A percentile compares a stretch with the other conserved stretches of the same genome.
These are phyloP conservation scores for Heliocybe sulcata DNA, from an alignment of 1,284 basidiomycete genomes.

Conservation along the genomic window DNA sequence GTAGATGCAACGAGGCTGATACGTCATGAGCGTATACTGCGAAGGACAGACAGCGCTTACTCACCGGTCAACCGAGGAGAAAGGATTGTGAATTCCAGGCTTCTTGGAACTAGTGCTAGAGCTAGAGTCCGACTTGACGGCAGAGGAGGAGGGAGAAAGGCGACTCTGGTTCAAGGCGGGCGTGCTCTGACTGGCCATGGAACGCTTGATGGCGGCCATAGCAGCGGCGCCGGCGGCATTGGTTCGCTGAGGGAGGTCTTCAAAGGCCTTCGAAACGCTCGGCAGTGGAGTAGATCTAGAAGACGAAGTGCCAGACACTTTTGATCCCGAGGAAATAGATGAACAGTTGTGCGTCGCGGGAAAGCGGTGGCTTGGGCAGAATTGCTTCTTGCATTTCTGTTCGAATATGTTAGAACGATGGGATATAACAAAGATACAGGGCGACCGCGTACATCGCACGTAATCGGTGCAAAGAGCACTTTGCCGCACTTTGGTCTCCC, in stretches of 20 bases:
- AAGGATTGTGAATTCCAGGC: constrained; percentile 28
- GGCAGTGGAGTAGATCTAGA: constrained; percentile 5
- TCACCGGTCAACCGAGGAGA: constrained; percentile 68
- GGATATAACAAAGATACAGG: no score
- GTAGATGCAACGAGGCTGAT: constrained; percentile 32
- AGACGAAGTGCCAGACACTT: constrained; percentile 8
- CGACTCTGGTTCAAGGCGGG: constrained; percentile 8
- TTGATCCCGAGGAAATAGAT: constrained; percentile 14
- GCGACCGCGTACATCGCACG: constrained; percentile 65
- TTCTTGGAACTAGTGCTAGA: constrained; percentile 11
- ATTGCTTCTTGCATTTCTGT: constrained; percentile 63
- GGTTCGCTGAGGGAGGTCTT: constrained; percentile 17
- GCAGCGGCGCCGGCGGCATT: constrained; percentile 33
- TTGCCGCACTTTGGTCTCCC: constrained; percentile 59
- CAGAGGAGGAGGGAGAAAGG: constrained; percentile 6
- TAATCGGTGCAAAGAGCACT: constrained; percentile 63
- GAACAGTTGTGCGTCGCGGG: constrained; percentile 57
- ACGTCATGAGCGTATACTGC: constrained; percentile 64
- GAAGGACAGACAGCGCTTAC: constrained; percentile 24
- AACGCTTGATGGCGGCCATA: constrained; percentile 36
- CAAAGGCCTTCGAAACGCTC: constrained; percentile 8
- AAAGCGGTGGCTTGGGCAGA: constrained; percentile 70
- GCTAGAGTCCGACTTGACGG: constrained; percentile 8
- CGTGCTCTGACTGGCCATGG: constrained; percentile 21
- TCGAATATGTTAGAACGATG: no score